Percentiles rank a stretch among this genome's conserved stretches.
phyloP scores from a whole-genome alignment of 306 rosid genomes.

The Cucurbita pepo region DNA sequence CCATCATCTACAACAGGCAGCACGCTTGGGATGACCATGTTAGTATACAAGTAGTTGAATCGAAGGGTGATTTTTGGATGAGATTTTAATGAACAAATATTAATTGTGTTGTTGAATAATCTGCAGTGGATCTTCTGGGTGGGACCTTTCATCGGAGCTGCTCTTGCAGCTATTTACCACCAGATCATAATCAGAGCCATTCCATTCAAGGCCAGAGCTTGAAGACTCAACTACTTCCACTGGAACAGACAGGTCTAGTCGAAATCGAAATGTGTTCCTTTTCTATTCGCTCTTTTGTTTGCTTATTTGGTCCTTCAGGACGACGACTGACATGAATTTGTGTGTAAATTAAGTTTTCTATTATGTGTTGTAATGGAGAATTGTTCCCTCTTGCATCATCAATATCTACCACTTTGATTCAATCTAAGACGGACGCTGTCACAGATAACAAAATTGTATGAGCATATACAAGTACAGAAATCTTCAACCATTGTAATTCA shows the following conservation, averaged over 20 bases:
- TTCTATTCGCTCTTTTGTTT: not conserved
- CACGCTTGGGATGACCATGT: slow-evolving; percentile 76
- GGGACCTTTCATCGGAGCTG: slow-evolving; percentile 88
- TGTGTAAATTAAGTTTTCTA: slow-evolving; percentile 1
- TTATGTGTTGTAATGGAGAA: not conserved
- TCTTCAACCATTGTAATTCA: not conserved
- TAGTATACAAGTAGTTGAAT: not conserved
- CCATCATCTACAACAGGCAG: slow-evolving; percentile 57
- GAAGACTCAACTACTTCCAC: not conserved
- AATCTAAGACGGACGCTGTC: no score
- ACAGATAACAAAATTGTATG: no score
- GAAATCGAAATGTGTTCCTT: not conserved
- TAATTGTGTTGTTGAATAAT: not conserved
- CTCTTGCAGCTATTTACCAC: slow-evolving; percentile 81
- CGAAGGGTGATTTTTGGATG: no score
- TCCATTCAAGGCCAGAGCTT: slow-evolving; percentile 68
- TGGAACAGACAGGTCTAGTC: not conserved
- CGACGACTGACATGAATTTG: not conserved
- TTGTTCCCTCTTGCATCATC: not conserved
- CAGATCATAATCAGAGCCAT: slow-evolving; percentile 79
- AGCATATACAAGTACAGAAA: not conserved
- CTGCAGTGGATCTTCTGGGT: slow-evolving; percentile 95
- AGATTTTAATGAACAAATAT: not conserved
- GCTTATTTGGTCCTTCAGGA: not conserved
- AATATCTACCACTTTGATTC: not conserved